Percentiles rank a stretch among this genome's conserved stretches.
These are phyloP conservation scores for Gnaphalium uliginosum DNA, from an alignment of 129 eudicot species.

Conservation along the genomic window DNA sequence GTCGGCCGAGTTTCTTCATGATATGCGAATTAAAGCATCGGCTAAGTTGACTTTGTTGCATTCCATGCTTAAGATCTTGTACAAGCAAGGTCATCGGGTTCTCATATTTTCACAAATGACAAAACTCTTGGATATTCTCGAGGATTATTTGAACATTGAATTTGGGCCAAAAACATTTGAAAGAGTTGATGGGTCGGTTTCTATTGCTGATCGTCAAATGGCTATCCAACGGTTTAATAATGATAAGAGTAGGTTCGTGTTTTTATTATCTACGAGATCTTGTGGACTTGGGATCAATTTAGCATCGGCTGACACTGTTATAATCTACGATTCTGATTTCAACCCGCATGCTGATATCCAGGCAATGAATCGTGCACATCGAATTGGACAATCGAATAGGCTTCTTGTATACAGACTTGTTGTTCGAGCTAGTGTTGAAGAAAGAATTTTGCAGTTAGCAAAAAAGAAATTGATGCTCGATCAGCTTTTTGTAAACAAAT, in stretches of 20 bases:
- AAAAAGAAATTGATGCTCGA: conserved; percentile 97
- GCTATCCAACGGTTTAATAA: conserved; percentile 89
- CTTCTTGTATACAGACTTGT: conserved; percentile 92
- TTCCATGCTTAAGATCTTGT: conserved; percentile 77
- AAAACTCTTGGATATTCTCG: conserved; percentile 88
- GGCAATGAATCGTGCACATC: conserved; percentile 98
- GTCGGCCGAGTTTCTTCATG: conserved; percentile 85
- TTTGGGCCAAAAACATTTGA: conserved; percentile 85
- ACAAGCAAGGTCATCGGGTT: conserved; percentile 84
- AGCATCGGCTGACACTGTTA: conserved; percentile 99
- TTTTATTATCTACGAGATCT: conserved; percentile 81
- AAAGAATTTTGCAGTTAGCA: conserved; percentile 91
- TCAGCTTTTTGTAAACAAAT: conserved; percentile 89
- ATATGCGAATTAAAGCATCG: conserved; percentile 96
- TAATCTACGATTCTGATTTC: conserved; percentile 94
- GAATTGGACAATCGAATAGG: conserved; percentile 92
- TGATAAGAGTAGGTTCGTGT: conserved; percentile 85
- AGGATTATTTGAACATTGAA: conserved; percentile 83
- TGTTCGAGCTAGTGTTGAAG: conserved; percentile 99
- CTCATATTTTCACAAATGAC: conserved; percentile 97
- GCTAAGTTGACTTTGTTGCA: conserved; percentile 86
- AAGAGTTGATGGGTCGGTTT: conserved; percentile 97
- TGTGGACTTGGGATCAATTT: conserved; percentile 98
- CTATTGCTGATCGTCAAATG: conserved; percentile 84
- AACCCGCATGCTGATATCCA: conserved; percentile 99